Base-by-base conservation (phyloP, 306 rosid species). In the Inga leiocalycina region DNA sequence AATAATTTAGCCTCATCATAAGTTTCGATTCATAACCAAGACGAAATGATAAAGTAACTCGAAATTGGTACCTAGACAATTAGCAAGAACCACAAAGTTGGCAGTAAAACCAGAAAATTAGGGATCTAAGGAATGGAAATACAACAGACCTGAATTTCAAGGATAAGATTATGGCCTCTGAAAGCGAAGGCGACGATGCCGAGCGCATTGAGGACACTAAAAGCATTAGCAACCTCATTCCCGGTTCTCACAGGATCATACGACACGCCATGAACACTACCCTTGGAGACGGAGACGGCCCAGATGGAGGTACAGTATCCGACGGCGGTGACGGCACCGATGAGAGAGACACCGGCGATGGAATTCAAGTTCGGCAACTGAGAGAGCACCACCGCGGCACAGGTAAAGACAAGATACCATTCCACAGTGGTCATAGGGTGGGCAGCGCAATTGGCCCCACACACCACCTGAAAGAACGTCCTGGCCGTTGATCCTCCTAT, bases 401-500 rank as follows among this genome's bases (percentile, higher is more conserved):
- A 72, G 1, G 76, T 72, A 2, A 72, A 72, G 1, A 72, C 76
- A 3, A 72, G 76, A 17, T 72, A 72, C 76, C 76, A 72, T 72
- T 72, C 76, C 76, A 72, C 76, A 0, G 76, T 72, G n/a, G 59
- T 72, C 22, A 72, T 4, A 1, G 76, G 76, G 0, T 7, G 24
- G 16, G 76, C n/a, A 17, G 57, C 14, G 12, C 76, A 72, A 0
- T 17, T 2, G 76, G 39, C 39, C 41, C 76, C 76, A 27, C 76
- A 72, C 27, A 72, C 8, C 59, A 72, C 76, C n/a, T 72, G 59
- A 15, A 46, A 72, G 76, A 72, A 72, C 1, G 76, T 72, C 41
- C 76, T 72, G 39, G 76, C 76, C 39, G 76, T 72, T 15, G 76
- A 72, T 24, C 76, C 76, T 6, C 76, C 76, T 46, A 72, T 72